Percentiles rank a stretch among this genome's conserved stretches.
Evolutionary conservation across 2,329 filamentous ascomycete species (phyloP).

Genomic region (Colletotrichum cordylinicola): DNA sequence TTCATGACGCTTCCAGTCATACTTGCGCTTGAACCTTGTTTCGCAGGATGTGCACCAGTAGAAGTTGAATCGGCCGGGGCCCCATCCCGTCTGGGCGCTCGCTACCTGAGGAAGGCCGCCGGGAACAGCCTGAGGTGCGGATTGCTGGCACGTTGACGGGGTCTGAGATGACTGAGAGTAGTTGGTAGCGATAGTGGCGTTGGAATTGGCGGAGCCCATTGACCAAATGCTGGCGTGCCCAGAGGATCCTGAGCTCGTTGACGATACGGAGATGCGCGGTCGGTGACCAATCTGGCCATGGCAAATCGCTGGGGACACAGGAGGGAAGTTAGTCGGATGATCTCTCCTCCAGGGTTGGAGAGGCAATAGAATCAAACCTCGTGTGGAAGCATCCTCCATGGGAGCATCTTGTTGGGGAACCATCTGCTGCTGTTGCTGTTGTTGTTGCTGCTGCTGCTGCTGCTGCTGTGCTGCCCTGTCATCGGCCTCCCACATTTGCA

Average conservation of each 20-base stretch:
- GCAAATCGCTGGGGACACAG: slow-evolving; percentile 38
- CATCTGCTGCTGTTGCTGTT: neutral
- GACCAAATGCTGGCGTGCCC: slow-evolving; percentile 42
- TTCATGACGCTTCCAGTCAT: slow-evolving; percentile 74
- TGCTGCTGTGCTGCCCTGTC: slow-evolving; percentile 15
- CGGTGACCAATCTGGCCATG: slow-evolving; percentile 41
- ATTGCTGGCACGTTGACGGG: slow-evolving; percentile 37
- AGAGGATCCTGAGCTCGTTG: slow-evolving; percentile 54
- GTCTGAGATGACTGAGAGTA: slow-evolving; percentile 45
- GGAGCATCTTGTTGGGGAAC: slow-evolving; percentile 5
- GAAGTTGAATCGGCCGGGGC: slow-evolving; percentile 41
- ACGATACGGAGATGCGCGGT: slow-evolving; percentile 53
- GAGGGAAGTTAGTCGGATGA: slow-evolving; percentile 25
- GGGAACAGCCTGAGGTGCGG: slow-evolving; percentile 26
- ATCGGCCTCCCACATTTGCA: slow-evolving; percentile 27
- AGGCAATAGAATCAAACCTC: slow-evolving; percentile 5
- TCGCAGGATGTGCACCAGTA: slow-evolving; percentile 66
- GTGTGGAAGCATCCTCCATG: slow-evolving; percentile 22
- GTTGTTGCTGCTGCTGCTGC: neutral
- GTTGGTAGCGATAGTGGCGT: slow-evolving; percentile 32
- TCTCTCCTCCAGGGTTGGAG: neutral
- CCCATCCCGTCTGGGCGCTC: slow-evolving; percentile 24
- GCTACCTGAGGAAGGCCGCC: slow-evolving; percentile 20
- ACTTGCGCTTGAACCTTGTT: slow-evolving; percentile 71
- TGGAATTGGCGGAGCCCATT: slow-evolving; percentile 30